Base-by-base conservation (phyloP, 192 early-diverging fungal genomes). In the Coemansia brasiliensis region DNA sequence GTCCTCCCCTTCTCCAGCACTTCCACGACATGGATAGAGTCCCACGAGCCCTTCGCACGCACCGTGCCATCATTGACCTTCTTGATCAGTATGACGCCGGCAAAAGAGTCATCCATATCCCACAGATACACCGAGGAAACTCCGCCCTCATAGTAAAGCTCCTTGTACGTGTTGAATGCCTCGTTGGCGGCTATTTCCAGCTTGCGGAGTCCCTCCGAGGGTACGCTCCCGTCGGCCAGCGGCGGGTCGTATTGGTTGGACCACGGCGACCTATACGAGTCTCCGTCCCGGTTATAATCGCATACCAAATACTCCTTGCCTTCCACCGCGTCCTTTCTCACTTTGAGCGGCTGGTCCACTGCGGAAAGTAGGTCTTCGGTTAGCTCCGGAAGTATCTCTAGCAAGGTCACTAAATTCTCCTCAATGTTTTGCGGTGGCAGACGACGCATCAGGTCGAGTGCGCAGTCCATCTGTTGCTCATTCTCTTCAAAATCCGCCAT, bases 21-120 rank as follows among this genome's bases (percentile, higher is more conserved):
- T 67, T 95, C 92, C 52, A 99, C 84, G 5, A 99, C 94, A 58
- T 99, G 96, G 66, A 98, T 96, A 11, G 95, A 98, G 65, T 99
- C 96, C 96, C 96, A 99, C 16, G 93, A 86, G 17, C 95, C 95
- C 61, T 92, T 92, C 61, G 87, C 84, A 26, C 85, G 82, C 50
- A 82, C 83, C 3, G 67, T 81, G 17, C 84, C 86, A 55, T 88
- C 87, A 25, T 58, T 85, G 87, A 94, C 89, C 73, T 99, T 99
- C 70, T 98, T 98, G 50, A 99, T 95, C 69, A 99, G 72, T 17
- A 99, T 83, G 32, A 91, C 95, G 6, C 92, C 87, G 8, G 95
- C 95, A 84, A 99, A 99, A 38, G 85, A 88, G 49, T 88, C 90
- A 39, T 81, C 84, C 68, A 83, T 76, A 59, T 95, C 92, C 94